Conservation (phyloP, 2,329 filamentous ascomycete genomes). For the Colletotrichum chlorophyti region DNA sequence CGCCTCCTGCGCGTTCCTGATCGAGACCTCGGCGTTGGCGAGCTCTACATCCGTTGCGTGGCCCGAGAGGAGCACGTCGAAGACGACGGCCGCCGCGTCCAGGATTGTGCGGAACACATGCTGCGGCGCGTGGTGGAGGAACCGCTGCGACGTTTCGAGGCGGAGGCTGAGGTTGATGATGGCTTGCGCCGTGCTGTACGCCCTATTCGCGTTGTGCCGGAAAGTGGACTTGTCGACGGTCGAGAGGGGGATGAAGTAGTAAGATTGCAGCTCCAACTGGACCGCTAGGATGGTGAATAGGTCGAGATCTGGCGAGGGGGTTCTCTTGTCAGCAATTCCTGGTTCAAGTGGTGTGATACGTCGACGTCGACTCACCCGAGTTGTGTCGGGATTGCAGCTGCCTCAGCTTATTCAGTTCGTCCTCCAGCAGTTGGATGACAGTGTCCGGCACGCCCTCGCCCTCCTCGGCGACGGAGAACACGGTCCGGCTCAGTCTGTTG, state of each 20-base stretch:
- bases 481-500: slow-evolving; percentile 55
- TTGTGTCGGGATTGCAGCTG: slow-evolving; percentile 52
- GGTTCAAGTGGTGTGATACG: not conserved
- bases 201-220: slow-evolving; percentile 52
- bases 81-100: slow-evolving; percentile 45
- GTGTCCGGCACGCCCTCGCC: slow-evolving; percentile 53
- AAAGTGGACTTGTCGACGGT: slow-evolving; percentile 46
- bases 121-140: slow-evolving; percentile 56
- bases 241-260: slow-evolving; percentile 56
- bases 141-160: slow-evolving; percentile 32
- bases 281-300: slow-evolving; percentile 56
- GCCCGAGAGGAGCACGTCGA: slow-evolving; percentile 42
- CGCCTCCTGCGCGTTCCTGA: slow-evolving; percentile 32
- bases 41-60: slow-evolving; percentile 30
- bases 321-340: not conserved
- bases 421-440: slow-evolving; percentile 55
- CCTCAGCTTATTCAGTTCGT: slow-evolving; percentile 57
- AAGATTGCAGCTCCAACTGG: slow-evolving; percentile 59
- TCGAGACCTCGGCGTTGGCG: slow-evolving; percentile 25
- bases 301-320: slow-evolving; percentile 47
- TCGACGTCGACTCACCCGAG: slow-evolving; percentile 45
- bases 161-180: slow-evolving; percentile 47
- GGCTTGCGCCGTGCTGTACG: slow-evolving; percentile 55
- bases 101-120: slow-evolving; percentile 56
- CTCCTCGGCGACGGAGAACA: slow-evolving; percentile 54